These are phyloP conservation scores for Auriscalpium vulgare DNA, from an alignment of 768 basidiomycete species.

Conservation along the genomic window DNA sequence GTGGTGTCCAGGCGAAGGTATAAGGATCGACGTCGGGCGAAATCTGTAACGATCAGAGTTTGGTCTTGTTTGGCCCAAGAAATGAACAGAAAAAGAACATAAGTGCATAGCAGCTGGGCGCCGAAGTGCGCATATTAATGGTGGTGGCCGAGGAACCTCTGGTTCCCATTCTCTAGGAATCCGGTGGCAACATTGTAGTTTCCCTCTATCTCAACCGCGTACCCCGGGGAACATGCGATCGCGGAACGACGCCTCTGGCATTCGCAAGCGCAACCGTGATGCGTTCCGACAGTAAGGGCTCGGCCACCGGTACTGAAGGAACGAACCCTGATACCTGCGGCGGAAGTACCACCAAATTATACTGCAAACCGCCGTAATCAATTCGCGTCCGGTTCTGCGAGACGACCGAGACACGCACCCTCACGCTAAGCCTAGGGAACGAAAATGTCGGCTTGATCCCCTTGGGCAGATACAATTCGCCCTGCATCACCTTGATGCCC, in stretches of 20 bases:
- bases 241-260: constrained; percentile 30
- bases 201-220: constrained; percentile 24
- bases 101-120: not conserved
- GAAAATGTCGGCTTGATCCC: constrained; percentile 34
- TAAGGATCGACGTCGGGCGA: not conserved
- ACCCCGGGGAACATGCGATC: constrained; percentile 49
- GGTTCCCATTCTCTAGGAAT: constrained; percentile 48
- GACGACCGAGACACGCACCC: constrained; percentile 26
- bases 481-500: constrained; percentile 26
- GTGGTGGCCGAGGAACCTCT: constrained; percentile 26
- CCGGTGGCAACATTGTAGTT: constrained; percentile 47
- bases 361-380: constrained; percentile 23
- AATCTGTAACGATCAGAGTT: not conserved
- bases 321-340: constrained; percentile 39
- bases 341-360: constrained; percentile 35
- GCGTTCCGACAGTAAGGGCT: constrained; percentile 31
- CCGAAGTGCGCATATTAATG: not conserved
- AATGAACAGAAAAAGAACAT: not conserved
- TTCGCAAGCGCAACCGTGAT: constrained; percentile 33
- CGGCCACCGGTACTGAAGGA: constrained; percentile 14
- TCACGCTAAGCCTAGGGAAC: constrained; percentile 39
- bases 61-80: not conserved
- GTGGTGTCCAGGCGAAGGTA: not conserved
- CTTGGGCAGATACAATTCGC: constrained; percentile 42
- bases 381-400: not conserved